Conservation (phyloP, 2,329 filamentous ascomycete species). For the Neopestalotiopsis clavispora region DNA sequence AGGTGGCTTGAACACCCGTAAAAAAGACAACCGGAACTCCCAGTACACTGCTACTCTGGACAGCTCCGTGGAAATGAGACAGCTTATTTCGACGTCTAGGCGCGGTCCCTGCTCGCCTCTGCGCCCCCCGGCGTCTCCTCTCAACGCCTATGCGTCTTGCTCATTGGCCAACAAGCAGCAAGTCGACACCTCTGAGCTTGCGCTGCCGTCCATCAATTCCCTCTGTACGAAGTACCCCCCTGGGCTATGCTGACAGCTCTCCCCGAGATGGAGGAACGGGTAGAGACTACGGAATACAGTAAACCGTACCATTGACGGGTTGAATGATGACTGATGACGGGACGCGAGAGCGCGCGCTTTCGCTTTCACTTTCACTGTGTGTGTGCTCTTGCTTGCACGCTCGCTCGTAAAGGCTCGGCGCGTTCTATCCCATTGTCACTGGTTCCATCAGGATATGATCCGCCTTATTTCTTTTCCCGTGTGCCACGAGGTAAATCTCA, state of each 20-base stretch:
- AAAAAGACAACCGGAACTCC: no score
- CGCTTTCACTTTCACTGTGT: not conserved
- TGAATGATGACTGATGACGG: not conserved
- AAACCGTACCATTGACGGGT: conserved; percentile 2
- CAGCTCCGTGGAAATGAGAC: not conserved
- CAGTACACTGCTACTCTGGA: no score
- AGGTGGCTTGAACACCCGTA: no score
- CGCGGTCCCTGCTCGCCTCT: not conserved
- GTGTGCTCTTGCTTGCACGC: not conserved
- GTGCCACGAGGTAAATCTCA: not conserved
- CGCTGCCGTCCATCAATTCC: no score
- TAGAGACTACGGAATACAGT: not conserved
- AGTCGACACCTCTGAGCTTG: not conserved
- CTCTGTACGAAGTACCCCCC: not conserved
- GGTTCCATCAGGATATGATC: not conserved
- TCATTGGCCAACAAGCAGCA: not conserved
- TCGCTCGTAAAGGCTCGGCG: not conserved
- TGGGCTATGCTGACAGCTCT: not conserved
- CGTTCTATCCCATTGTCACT: no score
- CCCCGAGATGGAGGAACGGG: not conserved
- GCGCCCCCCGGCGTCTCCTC: not conserved
- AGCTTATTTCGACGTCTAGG: not conserved
- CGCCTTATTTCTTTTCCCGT: not conserved
- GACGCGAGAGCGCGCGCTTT: not conserved
- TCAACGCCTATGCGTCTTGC: not conserved